Base-by-base conservation (phyloP, 2,329 filamentous ascomycete genomes). In the Clarireedia monteithiana region DNA sequence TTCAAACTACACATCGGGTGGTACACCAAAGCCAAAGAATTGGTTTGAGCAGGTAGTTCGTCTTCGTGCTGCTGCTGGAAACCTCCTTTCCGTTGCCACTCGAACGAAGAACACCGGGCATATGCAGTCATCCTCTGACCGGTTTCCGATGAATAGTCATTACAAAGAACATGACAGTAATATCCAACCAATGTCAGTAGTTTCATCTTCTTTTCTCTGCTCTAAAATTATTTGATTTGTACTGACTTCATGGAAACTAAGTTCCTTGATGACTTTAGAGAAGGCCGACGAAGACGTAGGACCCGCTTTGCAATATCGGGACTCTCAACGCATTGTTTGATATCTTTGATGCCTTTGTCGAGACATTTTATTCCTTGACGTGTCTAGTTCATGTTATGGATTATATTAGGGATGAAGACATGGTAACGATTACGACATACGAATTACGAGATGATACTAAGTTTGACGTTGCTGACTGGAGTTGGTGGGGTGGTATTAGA, bases 11-110 rank as follows among this genome's bases (percentile, higher is more conserved):
- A 46, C 48, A n/a, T 39, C 40, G 7, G 44, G 45, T 39, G 54
- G 54, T 0, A 52, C 48, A 14, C 54, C 49, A 46, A 56, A 47
- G 10, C 40, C 48, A 36, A 52, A 52, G 15, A 38, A 51, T 5
- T 56, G 54, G 54, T 53, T 53, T 24, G 51, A 53, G 17, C 44
- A 48, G 24, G 15, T 53, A 23, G 24, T 53, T 20, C n/a, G 20
- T 40, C 51, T 30, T 20, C 51, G 51, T 14, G 47, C 24, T 34
- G 23, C 34, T 23, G 17, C 38, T 14, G 51, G 51, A 14, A 45
- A 53, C 6, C 6, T 53, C 7, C 44, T 53, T 10, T 48, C 51
- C 12, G 15, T 48, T 48, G 26, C 30, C 6, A 48, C 51, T 14
- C 51, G 51, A 20, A n/a, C 39, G 39, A 42, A 20, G 17, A 42